Evolutionary conservation across 2,329 filamentous ascomycete genomes (phyloP), one percentile per base, ranked within the genome.

Genomic region (Phyllosticta citriasiana): DNA sequence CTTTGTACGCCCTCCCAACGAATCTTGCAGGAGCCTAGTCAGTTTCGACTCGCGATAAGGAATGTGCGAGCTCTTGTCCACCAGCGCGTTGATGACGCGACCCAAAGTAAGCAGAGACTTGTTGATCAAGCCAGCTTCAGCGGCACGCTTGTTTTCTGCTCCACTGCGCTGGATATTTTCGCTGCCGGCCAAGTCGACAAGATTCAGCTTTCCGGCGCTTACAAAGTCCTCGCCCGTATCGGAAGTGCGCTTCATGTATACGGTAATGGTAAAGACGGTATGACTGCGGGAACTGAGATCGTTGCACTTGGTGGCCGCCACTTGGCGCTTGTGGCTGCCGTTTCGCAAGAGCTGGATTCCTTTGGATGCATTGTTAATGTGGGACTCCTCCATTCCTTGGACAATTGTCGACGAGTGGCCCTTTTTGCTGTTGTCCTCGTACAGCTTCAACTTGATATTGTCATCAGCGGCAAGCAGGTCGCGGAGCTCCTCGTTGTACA

Each of bases 251-350:
- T 96, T 96, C 69, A 91, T 87, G 70, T 92, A 91, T 0, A 92
- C 89, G 0, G 93, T 97, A 63, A 99, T 89, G 7, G 94, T 97
- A 71, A 99, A 99, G 24, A 99, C 88, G 0, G 94, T 99, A 71
- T 99, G 95, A 78, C 92, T 96, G 73, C 94, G 86, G 68, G 92
- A 97, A 75, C 92, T 97, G 60, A 97, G 84, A 69, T 99, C 94
- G 73, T 99, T 99, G 82, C 94, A 99, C 75, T 97, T 97, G n/a
- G 94, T 99, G 3, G 95, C 91, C 5, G 94, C 95, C n/a, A 99
- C 94, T 74, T 99, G 94, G 57, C 94, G 88, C 75, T 92, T 96
- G 76, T 94, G 82, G 73, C 91, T 97, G 64, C 94, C 95, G 65
- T 88, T 83, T 68, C 94, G 90, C 54, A 99, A 83, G 64, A 97